These are phyloP conservation scores for Wickerhamomyces ciferrii DNA, from an alignment of 805 yeast species.

Conservation along the genomic window DNA sequence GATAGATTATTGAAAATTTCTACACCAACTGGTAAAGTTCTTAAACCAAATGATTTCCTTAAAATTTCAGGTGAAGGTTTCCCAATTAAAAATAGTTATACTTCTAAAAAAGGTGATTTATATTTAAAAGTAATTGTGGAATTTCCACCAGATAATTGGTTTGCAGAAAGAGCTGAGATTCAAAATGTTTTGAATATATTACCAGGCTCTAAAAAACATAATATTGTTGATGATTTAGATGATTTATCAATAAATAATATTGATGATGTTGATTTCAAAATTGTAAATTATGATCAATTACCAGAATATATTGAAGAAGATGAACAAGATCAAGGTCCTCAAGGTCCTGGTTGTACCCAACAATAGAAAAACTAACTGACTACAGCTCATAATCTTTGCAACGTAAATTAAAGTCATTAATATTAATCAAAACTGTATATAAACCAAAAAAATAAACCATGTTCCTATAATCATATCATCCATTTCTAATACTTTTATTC, in stretches of 20 bases:
- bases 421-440: background rate
- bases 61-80: slow-evolving; percentile 74
- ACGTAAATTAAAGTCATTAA: background rate
- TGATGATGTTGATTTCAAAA: slow-evolving; percentile 20
- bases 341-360: slow-evolving; percentile 34
- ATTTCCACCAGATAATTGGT: slow-evolving; percentile 86
- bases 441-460: background rate
- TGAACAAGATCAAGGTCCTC: slow-evolving; percentile 8
- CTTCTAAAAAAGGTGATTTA: slow-evolving; percentile 52
- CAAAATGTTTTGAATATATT: slow-evolving; percentile 47
- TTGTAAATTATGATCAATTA: slow-evolving; percentile 18
- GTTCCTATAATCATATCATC: too few species aligned
- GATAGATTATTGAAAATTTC: slow-evolving; percentile 64
- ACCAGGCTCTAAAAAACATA: slow-evolving; percentile 29
- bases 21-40: slow-evolving; percentile 73
- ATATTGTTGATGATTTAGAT: slow-evolving; percentile 13
- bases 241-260: slow-evolving; percentile 24
- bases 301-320: slow-evolving; percentile 20
- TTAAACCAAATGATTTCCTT: slow-evolving; percentile 70
- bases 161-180: slow-evolving; percentile 64
- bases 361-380: too few species aligned
- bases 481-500: too few species aligned
- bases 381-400: too few species aligned
- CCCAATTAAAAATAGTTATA: slow-evolving; percentile 45
- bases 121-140: slow-evolving; percentile 67